phyloP scores from a whole-genome alignment of 192 early-diverging fungal genomes.

The Backusella mclennaniae region DNA sequence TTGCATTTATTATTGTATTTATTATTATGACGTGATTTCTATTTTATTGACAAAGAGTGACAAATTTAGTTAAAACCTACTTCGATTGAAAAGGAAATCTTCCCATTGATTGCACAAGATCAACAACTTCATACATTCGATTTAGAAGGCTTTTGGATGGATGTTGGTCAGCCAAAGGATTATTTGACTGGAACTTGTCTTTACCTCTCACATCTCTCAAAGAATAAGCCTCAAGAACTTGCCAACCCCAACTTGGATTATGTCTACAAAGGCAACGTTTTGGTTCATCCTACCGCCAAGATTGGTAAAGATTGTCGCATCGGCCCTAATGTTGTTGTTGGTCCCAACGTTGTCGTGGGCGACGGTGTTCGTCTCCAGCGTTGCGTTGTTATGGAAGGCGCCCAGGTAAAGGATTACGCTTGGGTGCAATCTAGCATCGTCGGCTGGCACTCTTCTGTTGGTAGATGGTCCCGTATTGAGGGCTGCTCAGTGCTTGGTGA shows the following conservation, averaged over 20 bases:
- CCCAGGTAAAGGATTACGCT: slow-evolving; percentile 82
- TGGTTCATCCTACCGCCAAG: slow-evolving; percentile 92
- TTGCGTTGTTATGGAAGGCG: slow-evolving; percentile 85
- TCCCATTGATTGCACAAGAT: slow-evolving; percentile 91
- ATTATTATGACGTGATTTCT: neutral
- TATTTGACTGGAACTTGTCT: slow-evolving; percentile 94
- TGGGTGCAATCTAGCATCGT: slow-evolving; percentile 91
- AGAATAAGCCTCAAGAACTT: slow-evolving; percentile 72
- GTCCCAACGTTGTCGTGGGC: slow-evolving; percentile 87
- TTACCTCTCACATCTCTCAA: slow-evolving; percentile 82
- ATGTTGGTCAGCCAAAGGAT: slow-evolving; percentile 99
- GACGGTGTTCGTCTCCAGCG: slow-evolving; percentile 92
- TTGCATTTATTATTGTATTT: slow-evolving; percentile 11
- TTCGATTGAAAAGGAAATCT: slow-evolving; percentile 97
- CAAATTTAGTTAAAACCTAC: slow-evolving; percentile 78
- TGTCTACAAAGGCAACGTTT: slow-evolving; percentile 84
- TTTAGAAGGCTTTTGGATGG: slow-evolving; percentile 98
- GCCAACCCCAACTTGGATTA: slow-evolving; percentile 65
- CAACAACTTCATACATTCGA: slow-evolving; percentile 89
- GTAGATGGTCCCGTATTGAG: slow-evolving; percentile 93
- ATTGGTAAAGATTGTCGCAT: slow-evolving; percentile 96
- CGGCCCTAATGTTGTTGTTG: slow-evolving; percentile 97
- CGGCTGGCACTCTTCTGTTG: slow-evolving; percentile 97
- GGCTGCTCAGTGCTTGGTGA: slow-evolving; percentile 95
- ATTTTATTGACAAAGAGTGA: neutral